phyloP scores from a whole-genome alignment of 257 asterid species.

The Phtheirospermum japonicum region DNA sequence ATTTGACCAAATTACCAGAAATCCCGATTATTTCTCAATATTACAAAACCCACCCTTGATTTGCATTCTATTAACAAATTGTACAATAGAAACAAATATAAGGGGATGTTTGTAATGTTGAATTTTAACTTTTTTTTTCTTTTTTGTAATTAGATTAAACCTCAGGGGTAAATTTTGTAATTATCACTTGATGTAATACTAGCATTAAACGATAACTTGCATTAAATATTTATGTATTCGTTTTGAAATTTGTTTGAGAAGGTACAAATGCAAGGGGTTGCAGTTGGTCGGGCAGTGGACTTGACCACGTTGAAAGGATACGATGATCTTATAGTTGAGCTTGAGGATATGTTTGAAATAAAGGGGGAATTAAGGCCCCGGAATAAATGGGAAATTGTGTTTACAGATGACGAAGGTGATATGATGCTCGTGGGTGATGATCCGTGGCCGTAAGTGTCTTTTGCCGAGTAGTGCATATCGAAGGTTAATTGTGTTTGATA shows the following conservation, averaged over 20 bases:
- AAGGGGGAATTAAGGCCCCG: constrained; percentile 70
- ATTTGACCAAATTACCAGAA: too few species aligned
- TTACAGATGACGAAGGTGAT: constrained; percentile 93
- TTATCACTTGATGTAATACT: not conserved
- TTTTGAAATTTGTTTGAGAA: constrained; percentile 31
- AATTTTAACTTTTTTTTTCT: too few species aligned
- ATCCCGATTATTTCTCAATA: too few species aligned
- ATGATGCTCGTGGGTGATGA: constrained; percentile 95
- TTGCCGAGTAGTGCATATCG: not conserved
- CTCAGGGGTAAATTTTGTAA: not conserved
- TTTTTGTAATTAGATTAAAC: not conserved
- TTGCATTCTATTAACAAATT: too few species aligned
- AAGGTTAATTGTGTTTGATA: constrained; percentile 21
- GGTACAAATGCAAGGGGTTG: constrained; percentile 99
- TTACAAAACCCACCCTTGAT: too few species aligned
- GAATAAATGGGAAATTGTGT: constrained; percentile 79
- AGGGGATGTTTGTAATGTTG: too few species aligned
- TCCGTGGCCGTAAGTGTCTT: constrained; percentile 90
- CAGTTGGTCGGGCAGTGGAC: constrained; percentile 94
- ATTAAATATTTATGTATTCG: not conserved
- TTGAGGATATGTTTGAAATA: constrained; percentile 84
- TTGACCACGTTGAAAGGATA: constrained; percentile 69
- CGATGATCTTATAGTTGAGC: constrained; percentile 63
- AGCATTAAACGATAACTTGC: constrained; percentile 17
- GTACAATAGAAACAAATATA: too few species aligned